These are phyloP conservation scores for Prunus davidiana DNA, from an alignment of 306 rosid genomes.

Conservation along the genomic window DNA sequence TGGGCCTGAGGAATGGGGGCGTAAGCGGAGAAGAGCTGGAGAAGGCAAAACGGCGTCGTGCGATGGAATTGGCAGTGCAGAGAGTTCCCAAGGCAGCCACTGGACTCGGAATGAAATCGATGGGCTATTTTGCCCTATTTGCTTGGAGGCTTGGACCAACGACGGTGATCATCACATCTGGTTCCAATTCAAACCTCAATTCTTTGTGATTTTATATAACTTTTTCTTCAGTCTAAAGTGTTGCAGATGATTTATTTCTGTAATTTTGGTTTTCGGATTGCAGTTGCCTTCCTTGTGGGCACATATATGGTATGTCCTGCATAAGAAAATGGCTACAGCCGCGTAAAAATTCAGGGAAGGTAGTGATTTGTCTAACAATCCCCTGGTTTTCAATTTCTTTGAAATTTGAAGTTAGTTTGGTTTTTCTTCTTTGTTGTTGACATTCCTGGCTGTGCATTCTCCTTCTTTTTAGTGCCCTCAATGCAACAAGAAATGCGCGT, in stretches of 20 bases:
- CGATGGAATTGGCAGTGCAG: conserved; percentile 9
- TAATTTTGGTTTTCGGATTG: conserved; percentile 15
- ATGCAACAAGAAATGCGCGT: conserved; percentile 60
- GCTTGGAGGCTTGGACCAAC: conserved; percentile 79
- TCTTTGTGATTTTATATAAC: background rate
- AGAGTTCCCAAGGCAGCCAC: conserved; percentile 48
- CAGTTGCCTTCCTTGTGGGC: conserved; percentile 97
- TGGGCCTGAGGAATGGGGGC: conserved; percentile 34
- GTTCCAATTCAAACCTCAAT: background rate
- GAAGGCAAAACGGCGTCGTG: conserved; percentile 45
- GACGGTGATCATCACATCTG: conserved; percentile 64
- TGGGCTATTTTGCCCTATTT: conserved; percentile 77
- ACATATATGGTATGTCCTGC: conserved; percentile 85
- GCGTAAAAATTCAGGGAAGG: conserved; percentile 58
- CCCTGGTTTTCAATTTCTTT: background rate
- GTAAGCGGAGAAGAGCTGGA: conserved; percentile 62
- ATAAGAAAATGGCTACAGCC: conserved; percentile 70
- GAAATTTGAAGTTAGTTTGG: background rate
- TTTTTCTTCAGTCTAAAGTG: background rate
- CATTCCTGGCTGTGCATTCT: conserved; percentile 11
- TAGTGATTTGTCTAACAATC: conserved; percentile 8
- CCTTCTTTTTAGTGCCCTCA: conserved; percentile 63
- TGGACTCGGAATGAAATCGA: conserved; percentile 51
- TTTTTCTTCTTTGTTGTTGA: background rate
- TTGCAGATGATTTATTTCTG: background rate